These are phyloP conservation scores for Lentinula guzmanii DNA, from an alignment of 768 basidiomycete genomes.

Conservation along the genomic window DNA sequence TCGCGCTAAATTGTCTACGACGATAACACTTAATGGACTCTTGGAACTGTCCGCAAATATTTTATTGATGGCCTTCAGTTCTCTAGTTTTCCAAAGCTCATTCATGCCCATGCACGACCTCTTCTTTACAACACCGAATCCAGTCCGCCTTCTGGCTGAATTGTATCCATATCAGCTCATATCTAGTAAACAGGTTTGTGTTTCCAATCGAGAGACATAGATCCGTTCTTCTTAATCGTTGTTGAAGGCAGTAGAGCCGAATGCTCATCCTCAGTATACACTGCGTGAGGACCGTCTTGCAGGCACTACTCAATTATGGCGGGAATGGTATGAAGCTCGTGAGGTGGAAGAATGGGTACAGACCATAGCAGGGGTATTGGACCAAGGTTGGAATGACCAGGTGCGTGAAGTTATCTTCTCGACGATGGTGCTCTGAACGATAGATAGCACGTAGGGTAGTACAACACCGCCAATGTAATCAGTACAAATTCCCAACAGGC, in stretches of 20 bases:
- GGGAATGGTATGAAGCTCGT: slow-evolving; percentile 65
- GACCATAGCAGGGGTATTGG: slow-evolving; percentile 77
- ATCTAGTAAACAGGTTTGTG: slow-evolving; percentile 61
- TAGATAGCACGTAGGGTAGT: slow-evolving; percentile 41
- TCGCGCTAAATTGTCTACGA: too few species aligned
- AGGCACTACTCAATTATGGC: slow-evolving; percentile 79
- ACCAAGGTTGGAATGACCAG: slow-evolving; percentile 89
- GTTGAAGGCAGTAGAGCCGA: slow-evolving; percentile 70
- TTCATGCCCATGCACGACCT: slow-evolving; percentile 75
- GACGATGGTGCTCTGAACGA: background rate
- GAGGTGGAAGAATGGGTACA: slow-evolving; percentile 96
- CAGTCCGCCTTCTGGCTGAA: slow-evolving; percentile 52
- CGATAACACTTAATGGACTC: too few species aligned
- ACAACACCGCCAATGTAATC: slow-evolving; percentile 47
- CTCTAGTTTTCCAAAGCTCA: slow-evolving; percentile 71
- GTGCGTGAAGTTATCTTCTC: slow-evolving; percentile 17
- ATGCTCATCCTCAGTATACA: slow-evolving; percentile 55
- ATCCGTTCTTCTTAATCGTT: background rate
- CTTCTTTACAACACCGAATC: slow-evolving; percentile 46
- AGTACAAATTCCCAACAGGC: slow-evolving; percentile 95
- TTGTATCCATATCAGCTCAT: slow-evolving; percentile 87
- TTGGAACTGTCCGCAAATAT: too few species aligned
- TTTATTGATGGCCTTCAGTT: slow-evolving; percentile 78
- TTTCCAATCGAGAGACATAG: background rate
- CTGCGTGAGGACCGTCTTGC: slow-evolving; percentile 70